These are phyloP conservation scores for Acacia confusa DNA, from an alignment of 306 rosid genomes.

Conservation along the genomic window DNA sequence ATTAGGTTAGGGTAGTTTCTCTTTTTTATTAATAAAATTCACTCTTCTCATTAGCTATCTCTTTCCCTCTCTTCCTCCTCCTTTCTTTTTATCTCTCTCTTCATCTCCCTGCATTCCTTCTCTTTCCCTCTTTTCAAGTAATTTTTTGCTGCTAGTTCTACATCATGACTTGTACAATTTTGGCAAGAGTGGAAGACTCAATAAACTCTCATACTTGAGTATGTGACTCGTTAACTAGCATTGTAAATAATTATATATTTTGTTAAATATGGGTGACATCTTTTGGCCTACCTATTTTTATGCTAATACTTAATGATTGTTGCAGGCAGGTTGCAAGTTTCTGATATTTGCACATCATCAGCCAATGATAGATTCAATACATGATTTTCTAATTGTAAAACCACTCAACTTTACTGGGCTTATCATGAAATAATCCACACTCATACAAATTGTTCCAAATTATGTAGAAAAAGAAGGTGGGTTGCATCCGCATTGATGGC, in stretches of 20 bases:
- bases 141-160: background rate
- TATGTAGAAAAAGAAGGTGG: slow-evolving; percentile 84
- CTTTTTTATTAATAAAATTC: background rate
- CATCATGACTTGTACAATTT: background rate
- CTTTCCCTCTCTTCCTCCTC: background rate
- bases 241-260: slow-evolving; percentile 14
- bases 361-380: slow-evolving; percentile 80
- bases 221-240: background rate
- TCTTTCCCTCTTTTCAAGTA: background rate
- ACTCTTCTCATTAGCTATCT: background rate
- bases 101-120: background rate
- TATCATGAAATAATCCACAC: slow-evolving; percentile 35
- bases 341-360: slow-evolving; percentile 94
- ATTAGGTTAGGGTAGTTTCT: background rate
- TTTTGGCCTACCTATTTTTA: slow-evolving; percentile 24
- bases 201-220: background rate
- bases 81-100: background rate
- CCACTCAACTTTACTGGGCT: slow-evolving; percentile 33
- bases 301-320: slow-evolving; percentile 27
- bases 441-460: slow-evolving; percentile 37
- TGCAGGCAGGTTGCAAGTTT: slow-evolving; percentile 97
- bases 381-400: slow-evolving; percentile 86
- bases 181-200: background rate
- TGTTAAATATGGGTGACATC: slow-evolving; percentile 1
- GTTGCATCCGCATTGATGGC: slow-evolving; percentile 94